Evolutionary conservation across 192 early-diverging fungal genomes (phyloP), one percentile per base, ranked within the genome.

Genomic region (Coemansia sp.): DNA sequence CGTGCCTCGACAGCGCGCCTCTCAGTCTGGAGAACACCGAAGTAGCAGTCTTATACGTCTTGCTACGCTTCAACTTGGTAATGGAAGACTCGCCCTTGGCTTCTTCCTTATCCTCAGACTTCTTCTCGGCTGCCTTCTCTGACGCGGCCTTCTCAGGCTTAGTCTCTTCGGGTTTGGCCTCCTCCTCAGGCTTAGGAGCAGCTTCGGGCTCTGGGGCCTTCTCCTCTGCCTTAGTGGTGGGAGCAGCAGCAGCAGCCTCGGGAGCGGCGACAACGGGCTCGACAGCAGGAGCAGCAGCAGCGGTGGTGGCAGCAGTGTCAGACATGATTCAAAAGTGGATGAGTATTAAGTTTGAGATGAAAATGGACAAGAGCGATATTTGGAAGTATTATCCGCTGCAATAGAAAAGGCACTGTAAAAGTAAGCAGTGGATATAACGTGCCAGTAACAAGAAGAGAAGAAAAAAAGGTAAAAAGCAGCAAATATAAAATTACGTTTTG

Each of bases 61-160:
- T 64, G 71, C 71, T 67, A 58, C 77, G 77, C 77, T 79, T 79
- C 49, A 79, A 59, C 71, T 74, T 73, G 67, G 54, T 74, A 32
- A 65, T 34, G 19, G 58, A 53, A 63, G 62, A 57, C 62, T 67
- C 67, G 23, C 34, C 48, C 59, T 65, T 44, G 18, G 56, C 68
- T 50, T 66, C 49, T 25, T 38, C 54, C 55, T 62, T 60, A n/a
- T 56, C 57, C 31, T 69, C 59, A 5, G 48, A 28, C 34, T 67
- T 57, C 24, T 51, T 58, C 47, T 54, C 62, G 31, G 52, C 63
- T 3, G 58, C 64, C 22, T 58, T 50, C 50, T 67, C 55, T 47
- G 41, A 38, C 60, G 63, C 63, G 50, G 68, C 67, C 53, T 49
- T 38, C 60, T 66, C 60, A 9, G 60, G 24, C 62, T 65, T 49